Percentiles rank a stretch among this genome's conserved stretches.
phyloP scores from a whole-genome alignment of 1,139 yeast genomes.

The Debaryomycetaceae sp. region DNA sequence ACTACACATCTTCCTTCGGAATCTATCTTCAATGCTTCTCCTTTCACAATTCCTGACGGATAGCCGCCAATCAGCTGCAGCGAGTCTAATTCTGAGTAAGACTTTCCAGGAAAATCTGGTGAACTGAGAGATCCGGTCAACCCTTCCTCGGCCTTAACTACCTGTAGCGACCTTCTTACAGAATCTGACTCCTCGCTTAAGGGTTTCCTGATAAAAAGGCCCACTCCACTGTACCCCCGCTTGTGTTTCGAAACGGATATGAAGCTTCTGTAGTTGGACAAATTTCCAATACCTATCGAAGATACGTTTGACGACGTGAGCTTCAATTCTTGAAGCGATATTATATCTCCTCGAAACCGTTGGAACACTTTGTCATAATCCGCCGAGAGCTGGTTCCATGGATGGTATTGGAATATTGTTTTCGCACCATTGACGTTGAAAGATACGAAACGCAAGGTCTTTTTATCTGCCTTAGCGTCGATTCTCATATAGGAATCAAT shows the following conservation, averaged over 20 bases:
- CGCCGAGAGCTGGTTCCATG: constrained; percentile 61
- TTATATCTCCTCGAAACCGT: constrained; percentile 64
- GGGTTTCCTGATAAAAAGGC: constrained; percentile 66
- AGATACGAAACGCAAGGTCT: constrained; percentile 48
- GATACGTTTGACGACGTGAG: constrained; percentile 49
- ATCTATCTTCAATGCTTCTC: constrained; percentile 53
- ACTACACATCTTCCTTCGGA: constrained; percentile 81
- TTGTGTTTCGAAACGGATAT: constrained; percentile 62
- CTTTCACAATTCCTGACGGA: constrained; percentile 34
- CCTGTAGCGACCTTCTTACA: constrained; percentile 40
- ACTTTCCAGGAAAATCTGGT: constrained; percentile 10
- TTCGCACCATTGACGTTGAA: constrained; percentile 87
- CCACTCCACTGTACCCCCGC: constrained; percentile 92
- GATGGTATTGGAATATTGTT: constrained; percentile 75
- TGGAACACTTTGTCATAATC: constrained; percentile 50
- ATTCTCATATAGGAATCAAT: neutral
- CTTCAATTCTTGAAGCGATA: constrained; percentile 84
- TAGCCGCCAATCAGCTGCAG: constrained; percentile 69
- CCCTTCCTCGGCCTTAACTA: constrained; percentile 84
- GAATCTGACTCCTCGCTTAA: constrained; percentile 30
- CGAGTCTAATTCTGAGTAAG: constrained; percentile 20
- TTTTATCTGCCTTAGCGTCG: neutral
- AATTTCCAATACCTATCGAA: constrained; percentile 47
- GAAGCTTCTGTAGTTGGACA: constrained; percentile 59
- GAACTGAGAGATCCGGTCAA: constrained; percentile 62